Percentiles rank a stretch among this genome's conserved stretches.
These are phyloP conservation scores for Elymus sibiricus DNA, from an alignment of 176 grass and related monocot species.

Conservation along the genomic window DNA sequence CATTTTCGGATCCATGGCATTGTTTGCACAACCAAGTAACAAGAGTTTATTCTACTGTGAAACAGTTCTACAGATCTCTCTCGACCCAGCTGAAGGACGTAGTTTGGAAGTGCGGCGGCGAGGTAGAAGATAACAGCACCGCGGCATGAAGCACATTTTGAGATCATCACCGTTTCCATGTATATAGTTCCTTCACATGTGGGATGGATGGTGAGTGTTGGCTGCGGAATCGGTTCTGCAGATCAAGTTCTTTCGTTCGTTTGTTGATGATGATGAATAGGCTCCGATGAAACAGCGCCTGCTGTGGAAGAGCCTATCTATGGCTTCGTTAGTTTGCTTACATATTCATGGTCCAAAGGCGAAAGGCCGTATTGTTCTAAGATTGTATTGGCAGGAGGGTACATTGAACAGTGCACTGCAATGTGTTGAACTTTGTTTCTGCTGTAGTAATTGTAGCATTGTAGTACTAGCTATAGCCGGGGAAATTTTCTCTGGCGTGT, in stretches of 20 bases:
- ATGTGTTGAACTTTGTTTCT: background rate
- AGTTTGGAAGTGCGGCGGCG: conserved; percentile 83
- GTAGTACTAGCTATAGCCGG: background rate
- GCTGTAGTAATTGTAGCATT: background rate
- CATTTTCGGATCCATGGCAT: background rate
- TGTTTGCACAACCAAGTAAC: background rate
- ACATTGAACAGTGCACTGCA: background rate
- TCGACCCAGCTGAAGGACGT: conserved; percentile 84
- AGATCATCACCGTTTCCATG: conserved; percentile 2
- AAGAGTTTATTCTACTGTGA: background rate
- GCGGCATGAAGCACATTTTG: conserved; percentile 21
- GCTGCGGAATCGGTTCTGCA: conserved; percentile 19
- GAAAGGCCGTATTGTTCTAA: background rate
- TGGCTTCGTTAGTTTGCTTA: conserved; percentile 5
- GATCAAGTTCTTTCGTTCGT: conserved; percentile 44
- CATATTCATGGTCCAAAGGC: conserved; percentile 7
- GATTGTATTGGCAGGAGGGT: conserved; percentile 1
- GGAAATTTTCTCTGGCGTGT: background rate
- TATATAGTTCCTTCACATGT: conserved; percentile 26
- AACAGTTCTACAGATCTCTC: conserved; percentile 92
- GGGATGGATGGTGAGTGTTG: background rate
- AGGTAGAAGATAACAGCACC: conserved; percentile 38
- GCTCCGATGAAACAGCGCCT: conserved; percentile 42
- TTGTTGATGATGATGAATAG: conserved; percentile 49
- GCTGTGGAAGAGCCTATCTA: conserved; percentile 42